These are phyloP conservation scores for Gynochthodes officinalis DNA, from an alignment of 257 asterid genomes.

Conservation along the genomic window DNA sequence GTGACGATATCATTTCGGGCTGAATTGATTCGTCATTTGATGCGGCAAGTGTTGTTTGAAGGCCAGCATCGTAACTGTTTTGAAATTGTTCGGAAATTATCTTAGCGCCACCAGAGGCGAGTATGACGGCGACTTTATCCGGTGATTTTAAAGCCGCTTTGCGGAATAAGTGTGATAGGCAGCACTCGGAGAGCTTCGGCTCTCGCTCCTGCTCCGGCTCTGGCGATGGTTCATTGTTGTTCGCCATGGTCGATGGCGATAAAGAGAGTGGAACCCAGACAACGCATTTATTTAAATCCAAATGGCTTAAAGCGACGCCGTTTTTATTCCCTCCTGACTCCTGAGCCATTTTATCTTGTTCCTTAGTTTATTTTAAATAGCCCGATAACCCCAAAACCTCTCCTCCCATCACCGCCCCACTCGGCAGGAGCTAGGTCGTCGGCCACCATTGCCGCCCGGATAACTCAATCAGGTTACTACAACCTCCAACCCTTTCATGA, in stretches of 20 bases:
- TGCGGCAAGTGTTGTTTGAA: slow-evolving; percentile 1
- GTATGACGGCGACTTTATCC: slow-evolving; percentile 62
- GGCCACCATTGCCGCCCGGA: no score
- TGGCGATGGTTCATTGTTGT: background rate
- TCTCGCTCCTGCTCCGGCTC: slow-evolving; percentile 11
- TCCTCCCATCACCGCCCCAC: no score
- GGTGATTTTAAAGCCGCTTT: slow-evolving; percentile 52
- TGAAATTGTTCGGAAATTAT: slow-evolving; percentile 32
- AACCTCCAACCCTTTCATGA: no score
- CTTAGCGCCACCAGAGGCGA: slow-evolving; percentile 57
- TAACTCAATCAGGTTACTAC: no score
- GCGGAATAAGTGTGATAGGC: slow-evolving; percentile 70
- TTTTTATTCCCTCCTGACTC: no score
- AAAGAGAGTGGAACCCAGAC: background rate
- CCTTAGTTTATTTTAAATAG: no score
- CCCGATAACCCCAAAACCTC: no score
- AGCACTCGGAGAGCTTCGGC: slow-evolving; percentile 42
- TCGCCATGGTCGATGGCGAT: slow-evolving; percentile 1
- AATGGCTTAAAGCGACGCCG: background rate
- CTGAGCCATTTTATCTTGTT: no score
- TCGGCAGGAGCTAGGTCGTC: no score
- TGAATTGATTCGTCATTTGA: slow-evolving; percentile 16
- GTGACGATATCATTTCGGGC: slow-evolving; percentile 12
- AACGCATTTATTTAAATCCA: no score
- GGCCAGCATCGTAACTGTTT: slow-evolving; percentile 8